Base-by-base conservation (phyloP, 2,329 filamentous ascomycete species). In the Hypoxylon sp. region DNA sequence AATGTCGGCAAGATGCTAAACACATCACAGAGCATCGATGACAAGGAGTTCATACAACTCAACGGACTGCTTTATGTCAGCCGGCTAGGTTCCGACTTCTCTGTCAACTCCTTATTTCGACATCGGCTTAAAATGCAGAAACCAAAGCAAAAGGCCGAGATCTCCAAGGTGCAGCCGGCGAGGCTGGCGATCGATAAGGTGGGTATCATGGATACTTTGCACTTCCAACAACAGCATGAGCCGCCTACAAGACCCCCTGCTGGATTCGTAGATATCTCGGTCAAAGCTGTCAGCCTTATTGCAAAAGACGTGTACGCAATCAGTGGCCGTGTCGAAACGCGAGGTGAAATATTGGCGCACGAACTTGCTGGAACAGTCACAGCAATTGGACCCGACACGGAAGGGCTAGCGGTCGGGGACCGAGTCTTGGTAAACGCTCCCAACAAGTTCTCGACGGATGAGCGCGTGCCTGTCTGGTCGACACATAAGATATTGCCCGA, bases 391-490 rank as follows among this genome's bases (percentile, higher is more conserved):
- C 9, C 21, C 21, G 21, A 9, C 21, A 9, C 9, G 6, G 9
- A 25, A 6, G 21, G 9, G 9, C 6, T 25, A 25, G 21, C 21
- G 5, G 21, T 25, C 5, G 21, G 21, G 5, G 21, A 25, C 21
- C 5, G 9, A 9, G 21, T 25, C 5, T 25, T 9, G 6, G 21
- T 25, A 6, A 25, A 6, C 6, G 5, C 5, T 9, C 21, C 21
- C 5, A n/a, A 29, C 30, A 46, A 61, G 19, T 62, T 69, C 21
- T 49, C 27, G 20, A 73, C 62, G 1, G 42, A 29, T 30, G 62
- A 64, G 25, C 55, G 52, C 0, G 51, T 70, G 2, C 66, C 69
- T 0, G 36, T 54, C 6, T 63, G 64, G 60, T 44, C 59, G 7
- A 60, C 48, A 4, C 51, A 54, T 4, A 63, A 61, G 29, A 16